These are phyloP conservation scores for Phyllostachys edulis DNA, from an alignment of 176 grass and related monocot genomes.

Conservation along the genomic window DNA sequence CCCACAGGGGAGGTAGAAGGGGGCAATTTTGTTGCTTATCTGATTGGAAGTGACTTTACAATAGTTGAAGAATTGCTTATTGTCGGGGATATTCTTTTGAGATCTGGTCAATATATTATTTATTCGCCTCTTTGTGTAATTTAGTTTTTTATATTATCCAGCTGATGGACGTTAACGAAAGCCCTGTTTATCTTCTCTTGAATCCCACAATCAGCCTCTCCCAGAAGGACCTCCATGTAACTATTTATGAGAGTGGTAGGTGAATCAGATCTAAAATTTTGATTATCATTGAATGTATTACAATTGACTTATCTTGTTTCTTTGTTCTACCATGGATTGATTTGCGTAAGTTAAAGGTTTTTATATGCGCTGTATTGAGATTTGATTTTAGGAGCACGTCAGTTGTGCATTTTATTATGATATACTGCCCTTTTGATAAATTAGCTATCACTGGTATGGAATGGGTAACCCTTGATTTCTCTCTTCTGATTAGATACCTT, in stretches of 20 bases:
- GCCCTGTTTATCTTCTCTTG: slow-evolving; percentile 91
- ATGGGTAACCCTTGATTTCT: slow-evolving; percentile 2
- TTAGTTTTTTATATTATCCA: slow-evolving; percentile 43
- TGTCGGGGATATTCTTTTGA: too few relatives aligned
- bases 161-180: slow-evolving; percentile 98
- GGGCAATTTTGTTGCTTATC: not conserved
- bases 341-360: not conserved
- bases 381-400: not conserved
- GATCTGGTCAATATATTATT: slow-evolving; percentile 14
- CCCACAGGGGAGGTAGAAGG: not conserved
- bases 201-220: slow-evolving; percentile 95
- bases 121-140: not conserved
- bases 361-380: not conserved
- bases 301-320: not conserved
- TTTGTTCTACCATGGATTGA: not conserved
- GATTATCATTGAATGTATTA: slow-evolving; percentile 3
- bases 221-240: slow-evolving; percentile 93
- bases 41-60: not conserved
- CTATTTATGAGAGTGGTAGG: slow-evolving; percentile 92
- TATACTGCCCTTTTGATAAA: not conserved
- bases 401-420: not conserved
- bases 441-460: not conserved
- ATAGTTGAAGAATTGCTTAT: too few relatives aligned
- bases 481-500: not conserved
- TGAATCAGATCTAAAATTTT: slow-evolving; percentile 10